Evolutionary conservation across 768 basidiomycete species (phyloP).

Genomic region (button mushroom (Agaricus bisporus)): DNA sequence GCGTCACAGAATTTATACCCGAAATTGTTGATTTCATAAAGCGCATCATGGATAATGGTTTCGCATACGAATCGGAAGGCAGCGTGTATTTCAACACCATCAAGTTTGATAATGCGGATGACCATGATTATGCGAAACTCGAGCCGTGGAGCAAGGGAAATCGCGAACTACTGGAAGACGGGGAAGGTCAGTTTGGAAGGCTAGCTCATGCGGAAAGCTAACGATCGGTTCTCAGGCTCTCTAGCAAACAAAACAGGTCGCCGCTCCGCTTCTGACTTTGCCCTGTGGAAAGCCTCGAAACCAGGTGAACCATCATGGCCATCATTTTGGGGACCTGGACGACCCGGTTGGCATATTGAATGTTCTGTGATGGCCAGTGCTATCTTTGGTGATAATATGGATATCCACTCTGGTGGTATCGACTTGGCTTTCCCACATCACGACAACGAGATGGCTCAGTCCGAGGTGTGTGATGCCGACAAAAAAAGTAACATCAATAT

Average conservation of each 20-base stretch:
- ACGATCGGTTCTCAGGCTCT: conserved; percentile 23
- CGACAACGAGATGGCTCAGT: conserved; percentile 97
- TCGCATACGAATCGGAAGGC: conserved; percentile 60
- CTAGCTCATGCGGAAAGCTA: not conserved
- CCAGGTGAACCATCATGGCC: conserved; percentile 96
- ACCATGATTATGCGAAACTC: conserved; percentile 87
- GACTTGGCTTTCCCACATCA: conserved; percentile 99
- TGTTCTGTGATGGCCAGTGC: conserved; percentile 98
- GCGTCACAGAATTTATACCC: conserved; percentile 95
- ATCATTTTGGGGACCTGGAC: conserved; percentile 92
- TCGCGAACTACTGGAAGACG: conserved; percentile 81
- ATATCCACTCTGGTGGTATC: conserved; percentile 96
- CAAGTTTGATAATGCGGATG: conserved; percentile 69
- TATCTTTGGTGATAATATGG: conserved; percentile 85
- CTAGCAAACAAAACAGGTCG: conserved; percentile 49
- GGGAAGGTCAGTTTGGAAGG: conserved; percentile 60
- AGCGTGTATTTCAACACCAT: conserved; percentile 91
- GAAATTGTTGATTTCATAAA: conserved; percentile 91
- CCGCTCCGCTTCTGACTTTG: conserved; percentile 88
- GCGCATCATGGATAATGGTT: conserved; percentile 80
- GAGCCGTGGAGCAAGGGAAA: conserved; percentile 97
- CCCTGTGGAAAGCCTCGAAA: conserved; percentile 96
- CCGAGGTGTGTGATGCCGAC: conserved; percentile 56
- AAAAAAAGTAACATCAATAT: conserved; percentile 5
- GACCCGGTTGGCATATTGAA: conserved; percentile 99